Conservation (phyloP, 2,329 filamentous ascomycete species). For the Remersonia thermophila region DNA sequence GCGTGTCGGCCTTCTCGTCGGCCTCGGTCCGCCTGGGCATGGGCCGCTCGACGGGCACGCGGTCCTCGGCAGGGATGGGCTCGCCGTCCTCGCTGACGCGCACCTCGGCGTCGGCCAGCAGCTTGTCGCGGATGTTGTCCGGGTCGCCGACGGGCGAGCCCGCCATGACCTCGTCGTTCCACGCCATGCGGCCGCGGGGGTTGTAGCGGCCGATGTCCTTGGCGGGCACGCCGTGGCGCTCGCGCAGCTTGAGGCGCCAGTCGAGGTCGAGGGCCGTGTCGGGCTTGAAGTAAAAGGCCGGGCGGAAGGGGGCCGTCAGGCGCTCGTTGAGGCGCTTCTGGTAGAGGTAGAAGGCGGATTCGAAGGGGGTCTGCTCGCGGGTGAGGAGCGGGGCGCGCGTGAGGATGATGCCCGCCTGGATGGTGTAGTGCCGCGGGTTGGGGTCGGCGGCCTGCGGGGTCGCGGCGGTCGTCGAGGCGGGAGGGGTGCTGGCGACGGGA, state of each 20-base stretch:
- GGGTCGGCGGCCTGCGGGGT: conserved; percentile 12
- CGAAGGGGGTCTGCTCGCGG: conserved; percentile 71
- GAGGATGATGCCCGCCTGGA: conserved; percentile 62
- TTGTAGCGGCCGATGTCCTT: conserved; percentile 76
- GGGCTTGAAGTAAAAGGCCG: conserved; percentile 89
- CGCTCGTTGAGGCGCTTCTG: conserved; percentile 95
- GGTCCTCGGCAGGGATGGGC: conserved; percentile 43
- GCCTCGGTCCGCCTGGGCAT: conserved; percentile 62
- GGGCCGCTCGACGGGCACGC: conserved; percentile 58
- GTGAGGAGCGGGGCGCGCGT: conserved; percentile 83
- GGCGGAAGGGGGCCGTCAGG: conserved; percentile 71
- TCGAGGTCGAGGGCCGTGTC: conserved; percentile 74
- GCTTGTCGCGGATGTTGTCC: conserved; percentile 50
- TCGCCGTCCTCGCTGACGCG: conserved; percentile 49
- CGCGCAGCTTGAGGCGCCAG: conserved; percentile 75
- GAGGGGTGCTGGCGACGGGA: conserved; percentile 20
- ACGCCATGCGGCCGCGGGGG: conserved; percentile 47
- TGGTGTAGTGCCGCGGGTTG: conserved; percentile 30
- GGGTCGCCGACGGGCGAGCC: conserved; percentile 57
- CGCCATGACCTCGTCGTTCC: conserved; percentile 83
- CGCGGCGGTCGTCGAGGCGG: conserved; percentile 14
- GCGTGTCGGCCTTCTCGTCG: conserved; percentile 60
- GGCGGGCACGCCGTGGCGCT: conserved; percentile 60
- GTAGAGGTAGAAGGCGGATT: conserved; percentile 91
- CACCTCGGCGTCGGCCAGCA: conserved; percentile 64